Evolutionary conservation across 2,329 filamentous ascomycete genomes (phyloP), one percentile per base, ranked within the genome.

Genomic region (Fusarium palustre): DNA sequence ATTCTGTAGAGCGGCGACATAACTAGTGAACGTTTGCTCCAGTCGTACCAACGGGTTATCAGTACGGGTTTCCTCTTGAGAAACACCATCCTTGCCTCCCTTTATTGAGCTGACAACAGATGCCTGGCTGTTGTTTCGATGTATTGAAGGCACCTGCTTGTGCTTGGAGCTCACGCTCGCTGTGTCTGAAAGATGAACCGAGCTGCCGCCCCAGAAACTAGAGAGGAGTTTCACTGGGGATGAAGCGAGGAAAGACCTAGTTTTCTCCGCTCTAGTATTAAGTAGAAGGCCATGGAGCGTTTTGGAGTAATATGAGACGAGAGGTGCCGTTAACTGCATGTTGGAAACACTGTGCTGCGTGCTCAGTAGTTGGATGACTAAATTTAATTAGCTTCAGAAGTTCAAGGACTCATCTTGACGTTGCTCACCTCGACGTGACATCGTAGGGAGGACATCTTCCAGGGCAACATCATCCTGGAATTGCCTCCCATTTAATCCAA

Each of bases 141-240:
- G 78, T 75, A 79, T 78, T 77, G 80, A 81, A 16, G 81, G 80
- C 4, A 74, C 66, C 20, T 81, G 79, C 39, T 81, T 81, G 50
- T 80, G 81, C 61, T 83, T 85, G 12, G 81, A 71, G 16, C 71
- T 67, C 11, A 74, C 47, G 8, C 74, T 64, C 12, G 68, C 66
- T 7, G 74, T 61, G 6, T 78, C 77, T 12, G 71, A 57, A 3
- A 69, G 81, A 65, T 82, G 84, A 53, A 81, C 82, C 34, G 84
- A 85, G 58, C 85, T 87, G 25, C 88, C 87, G 34, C 88, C 87
- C 73, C 97, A 88, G 55, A 97, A 88, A 75, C 87, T 97, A 0
- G 94, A 97, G 18, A 98, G 84, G 75, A 97, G 85, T 78, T 97
- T 98, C 48, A 97, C 92, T 0, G 95, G 94, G 1, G 94, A 97